Evolutionary conservation across 2,329 filamentous ascomycete genomes (phyloP).

Genomic region (Colletotrichum musae): DNA sequence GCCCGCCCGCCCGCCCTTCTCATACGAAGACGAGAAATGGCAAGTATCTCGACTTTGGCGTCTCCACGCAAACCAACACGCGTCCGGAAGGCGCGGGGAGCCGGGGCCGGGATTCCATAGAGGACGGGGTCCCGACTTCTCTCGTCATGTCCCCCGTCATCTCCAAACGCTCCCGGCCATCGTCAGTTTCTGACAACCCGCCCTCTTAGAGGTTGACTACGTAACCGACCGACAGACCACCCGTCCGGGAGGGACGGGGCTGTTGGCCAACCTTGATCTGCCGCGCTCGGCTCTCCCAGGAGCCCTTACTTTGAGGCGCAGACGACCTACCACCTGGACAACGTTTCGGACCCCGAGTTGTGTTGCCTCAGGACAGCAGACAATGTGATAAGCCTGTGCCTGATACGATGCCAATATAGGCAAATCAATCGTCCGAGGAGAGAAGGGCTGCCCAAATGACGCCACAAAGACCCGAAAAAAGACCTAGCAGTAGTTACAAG

Average conservation of each 20-base stretch:
- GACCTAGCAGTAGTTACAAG: slow-evolving; percentile 19
- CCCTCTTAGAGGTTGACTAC: slow-evolving; percentile 3
- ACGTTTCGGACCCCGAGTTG: not conserved
- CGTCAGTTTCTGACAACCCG: not conserved
- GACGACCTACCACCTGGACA: not conserved
- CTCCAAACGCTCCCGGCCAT: not conserved
- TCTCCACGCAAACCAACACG: slow-evolving; percentile 1
- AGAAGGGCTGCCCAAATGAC: slow-evolving; percentile 3
- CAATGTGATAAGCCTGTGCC: too few species aligned
- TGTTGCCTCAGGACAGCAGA: too few species aligned
- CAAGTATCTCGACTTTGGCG: not conserved
- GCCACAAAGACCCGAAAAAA: slow-evolving; percentile 32
- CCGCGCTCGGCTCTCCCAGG: slow-evolving; percentile 5
- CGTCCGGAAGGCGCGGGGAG: slow-evolving; percentile 1
- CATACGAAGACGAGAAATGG: not conserved
- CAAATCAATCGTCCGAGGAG: too few species aligned
- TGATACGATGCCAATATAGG: too few species aligned
- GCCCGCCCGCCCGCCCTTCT: too few species aligned
- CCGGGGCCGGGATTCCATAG: not conserved
- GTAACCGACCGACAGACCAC: not conserved
- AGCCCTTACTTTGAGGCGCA: not conserved
- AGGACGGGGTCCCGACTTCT: not conserved
- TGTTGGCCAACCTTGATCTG: not conserved
- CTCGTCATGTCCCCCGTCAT: not conserved
- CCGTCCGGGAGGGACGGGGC: too few species aligned